phyloP scores from a whole-genome alignment of 2,329 filamentous ascomycete species.

The Trichoderma sp. region DNA sequence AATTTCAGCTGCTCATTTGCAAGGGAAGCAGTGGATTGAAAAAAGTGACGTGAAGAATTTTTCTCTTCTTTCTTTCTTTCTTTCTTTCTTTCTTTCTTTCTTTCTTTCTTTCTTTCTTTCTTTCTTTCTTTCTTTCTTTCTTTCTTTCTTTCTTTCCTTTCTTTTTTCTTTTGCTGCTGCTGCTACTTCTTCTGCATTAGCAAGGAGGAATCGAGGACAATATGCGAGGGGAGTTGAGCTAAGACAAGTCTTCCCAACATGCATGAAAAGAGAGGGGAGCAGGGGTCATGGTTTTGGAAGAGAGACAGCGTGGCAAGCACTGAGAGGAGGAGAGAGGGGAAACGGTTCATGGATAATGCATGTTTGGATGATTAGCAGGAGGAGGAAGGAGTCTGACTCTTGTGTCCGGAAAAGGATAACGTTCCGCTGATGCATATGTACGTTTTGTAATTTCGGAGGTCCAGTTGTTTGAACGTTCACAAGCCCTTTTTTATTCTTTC shows the following conservation, averaged over 20 bases:
- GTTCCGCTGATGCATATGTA: constrained; percentile 1
- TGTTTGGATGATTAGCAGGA: neutral
- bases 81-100: neutral
- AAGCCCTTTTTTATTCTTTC: neutral
- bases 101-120: no score
- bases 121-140: neutral
- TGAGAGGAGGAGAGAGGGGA: neutral
- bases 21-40: neutral
- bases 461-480: neutral
- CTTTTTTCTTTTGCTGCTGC: neutral
- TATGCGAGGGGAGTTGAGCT: neutral
- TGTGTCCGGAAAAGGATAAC: constrained; percentile 1
- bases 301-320: neutral
- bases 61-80: neutral
- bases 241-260: neutral
- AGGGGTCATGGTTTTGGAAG: neutral
- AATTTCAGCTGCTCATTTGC: neutral
- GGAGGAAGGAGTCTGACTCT: neutral
- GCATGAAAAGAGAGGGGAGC: neutral
- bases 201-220: neutral
- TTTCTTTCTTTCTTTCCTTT: no score
- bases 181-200: neutral
- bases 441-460: neutral
- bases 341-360: constrained; percentile 1
- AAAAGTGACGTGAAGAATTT: neutral